These are phyloP conservation scores for Chaetoceros tenuissimus DNA, from an alignment of 108 stramenopile species.

Conservation along the genomic window DNA sequence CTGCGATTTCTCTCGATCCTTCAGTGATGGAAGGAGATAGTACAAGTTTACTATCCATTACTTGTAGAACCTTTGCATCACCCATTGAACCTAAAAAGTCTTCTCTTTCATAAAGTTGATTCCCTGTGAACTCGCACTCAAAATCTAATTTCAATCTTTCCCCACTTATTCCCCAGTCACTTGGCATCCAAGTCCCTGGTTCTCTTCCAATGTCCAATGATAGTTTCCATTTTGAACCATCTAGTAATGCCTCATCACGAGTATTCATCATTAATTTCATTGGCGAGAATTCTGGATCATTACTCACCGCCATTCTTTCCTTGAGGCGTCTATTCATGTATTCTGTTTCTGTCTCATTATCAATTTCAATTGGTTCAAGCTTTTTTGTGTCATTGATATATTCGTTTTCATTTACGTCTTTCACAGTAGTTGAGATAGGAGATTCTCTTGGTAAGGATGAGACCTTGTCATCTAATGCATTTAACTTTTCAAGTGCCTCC, in stretches of 20 bases:
- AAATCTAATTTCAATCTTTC: constrained; percentile 50
- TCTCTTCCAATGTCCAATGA: constrained; percentile 60
- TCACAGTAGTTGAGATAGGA: not conserved
- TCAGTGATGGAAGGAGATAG: constrained; percentile 38
- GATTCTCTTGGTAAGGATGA: constrained; percentile 5
- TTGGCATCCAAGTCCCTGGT: constrained; percentile 79
- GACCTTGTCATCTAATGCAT: constrained; percentile 36
- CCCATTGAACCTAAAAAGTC: constrained; percentile 48
- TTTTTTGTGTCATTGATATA: not conserved
- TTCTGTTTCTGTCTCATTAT: not conserved
- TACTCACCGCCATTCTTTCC: constrained; percentile 15
- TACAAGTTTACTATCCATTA: constrained; percentile 19
- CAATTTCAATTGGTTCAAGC: constrained; percentile 3
- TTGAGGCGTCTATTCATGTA: constrained; percentile 8
- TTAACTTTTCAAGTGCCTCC: constrained; percentile 50
- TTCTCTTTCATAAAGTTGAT: constrained; percentile 43
- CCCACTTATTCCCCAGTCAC: constrained; percentile 55
- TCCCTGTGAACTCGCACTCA: constrained; percentile 42
- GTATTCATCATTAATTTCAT: constrained; percentile 9
- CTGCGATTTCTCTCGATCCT: constrained; percentile 26
- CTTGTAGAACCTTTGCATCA: constrained; percentile 40
- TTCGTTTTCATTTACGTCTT: not conserved
- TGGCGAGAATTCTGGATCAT: not conserved
- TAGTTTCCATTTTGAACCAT: constrained; percentile 57
- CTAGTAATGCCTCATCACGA: constrained; percentile 18